Base-by-base conservation (phyloP, 2,329 filamentous ascomycete genomes). In the Aspergillus sclerotialis region DNA sequence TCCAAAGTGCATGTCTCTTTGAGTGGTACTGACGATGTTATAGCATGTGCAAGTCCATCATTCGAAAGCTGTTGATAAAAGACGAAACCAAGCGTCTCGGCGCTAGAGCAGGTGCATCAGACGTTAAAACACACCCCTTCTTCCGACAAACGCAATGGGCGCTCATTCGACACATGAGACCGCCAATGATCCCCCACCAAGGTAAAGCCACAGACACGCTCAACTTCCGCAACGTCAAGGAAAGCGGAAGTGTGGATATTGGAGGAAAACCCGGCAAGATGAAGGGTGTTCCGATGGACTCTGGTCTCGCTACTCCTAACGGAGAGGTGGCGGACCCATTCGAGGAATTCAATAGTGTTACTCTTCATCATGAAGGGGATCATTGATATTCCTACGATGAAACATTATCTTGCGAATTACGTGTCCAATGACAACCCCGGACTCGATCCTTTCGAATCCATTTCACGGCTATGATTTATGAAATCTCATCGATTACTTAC, bases 271-370 rank as follows among this genome's bases (percentile, higher is more conserved):
- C 62, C 4, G 58, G 57, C 24, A 69, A 63, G 39, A 58, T 71
- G 30, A 87, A 86, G 64, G 87, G 88, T 2, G 86, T 94, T 9
- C 87, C 88, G 7, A 68, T 94, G 40, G 88, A 94, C 55, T 90
- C 83, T 28, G 86, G 85, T 1, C 70, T 94, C 34, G 78, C 83
- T 2, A 96, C 90, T 3, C 90, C 90, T 1, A 85, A 84, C 28
- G 84, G 74, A 24, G 90, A 95, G 56, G 58, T 82, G 24, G 72
- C 77, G 3, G 92, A 98, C 72, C 92, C 92, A 2, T 98, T 98
- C 57, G 86, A 95, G 63, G 92, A 96, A 61, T 98, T 98, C 65
- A 98, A 96, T 70, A 94, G 87, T 57, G 89, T 98, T 27, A 98
- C 92, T 32, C 70, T 98, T 42, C 90, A 96, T 61, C 92, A 98